These are phyloP conservation scores for Suillus fuscotomentosus DNA, from an alignment of 768 basidiomycete species.

Conservation along the genomic window DNA sequence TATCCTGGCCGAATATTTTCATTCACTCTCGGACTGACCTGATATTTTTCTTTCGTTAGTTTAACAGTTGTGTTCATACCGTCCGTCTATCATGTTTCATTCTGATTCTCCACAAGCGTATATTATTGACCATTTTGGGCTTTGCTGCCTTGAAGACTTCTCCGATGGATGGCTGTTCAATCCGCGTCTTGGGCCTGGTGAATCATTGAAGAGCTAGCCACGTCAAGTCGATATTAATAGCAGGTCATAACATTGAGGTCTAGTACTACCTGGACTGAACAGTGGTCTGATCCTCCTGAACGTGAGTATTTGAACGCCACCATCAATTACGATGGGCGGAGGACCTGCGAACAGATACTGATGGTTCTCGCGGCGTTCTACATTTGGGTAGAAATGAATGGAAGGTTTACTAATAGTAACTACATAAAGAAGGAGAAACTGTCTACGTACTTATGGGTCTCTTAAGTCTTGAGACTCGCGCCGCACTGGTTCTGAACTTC, in stretches of 20 bases:
- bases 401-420: not conserved
- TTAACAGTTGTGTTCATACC: conserved; percentile 28
- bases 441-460: not conserved
- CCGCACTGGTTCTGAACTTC: not conserved
- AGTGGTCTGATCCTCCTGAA: conserved; percentile 44
- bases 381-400: not conserved
- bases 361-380: conserved; percentile 1
- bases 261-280: not conserved
- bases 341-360: not conserved
- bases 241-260: not conserved
- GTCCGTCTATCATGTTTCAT: conserved; percentile 17
- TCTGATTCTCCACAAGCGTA: conserved; percentile 17
- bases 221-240: not conserved
- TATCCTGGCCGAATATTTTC: conserved; percentile 8
- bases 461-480: no score
- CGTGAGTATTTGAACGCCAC: conserved; percentile 33
- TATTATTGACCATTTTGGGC: conserved; percentile 23
- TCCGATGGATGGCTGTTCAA: not conserved
- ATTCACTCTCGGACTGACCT: conserved; percentile 23
- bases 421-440: not conserved
- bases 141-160: conserved; percentile 2
- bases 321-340: conserved; percentile 4
- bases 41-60: conserved; percentile 27
- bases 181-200: not conserved
- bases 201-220: not conserved